Conservation (phyloP, 2,329 filamentous ascomycete genomes). For the Tolypocladium pustulatum region DNA sequence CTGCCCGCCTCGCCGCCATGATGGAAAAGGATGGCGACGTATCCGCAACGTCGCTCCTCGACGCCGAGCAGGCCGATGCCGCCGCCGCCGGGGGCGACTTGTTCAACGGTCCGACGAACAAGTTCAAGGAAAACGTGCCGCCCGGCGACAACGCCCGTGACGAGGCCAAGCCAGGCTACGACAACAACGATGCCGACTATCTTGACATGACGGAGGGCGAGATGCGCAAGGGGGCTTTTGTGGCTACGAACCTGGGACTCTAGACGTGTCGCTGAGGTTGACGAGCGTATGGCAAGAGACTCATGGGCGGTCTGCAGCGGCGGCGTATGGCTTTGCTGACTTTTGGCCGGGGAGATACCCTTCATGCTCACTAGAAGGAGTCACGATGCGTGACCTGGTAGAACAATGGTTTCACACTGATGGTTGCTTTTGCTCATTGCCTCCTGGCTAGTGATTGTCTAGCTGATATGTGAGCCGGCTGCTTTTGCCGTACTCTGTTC, state of each 20-base stretch:
- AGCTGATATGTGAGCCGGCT: too few species aligned
- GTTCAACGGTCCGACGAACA: not conserved
- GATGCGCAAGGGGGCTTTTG: not conserved
- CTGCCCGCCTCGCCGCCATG: constrained; percentile 41
- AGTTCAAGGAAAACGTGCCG: not conserved
- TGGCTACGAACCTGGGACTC: not conserved
- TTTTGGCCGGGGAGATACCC: not conserved
- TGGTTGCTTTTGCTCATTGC: not conserved
- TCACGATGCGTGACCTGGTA: not conserved
- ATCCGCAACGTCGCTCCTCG: not conserved
- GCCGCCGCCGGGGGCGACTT: not conserved
- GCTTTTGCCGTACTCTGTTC: too few species aligned
- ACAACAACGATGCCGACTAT: not conserved
- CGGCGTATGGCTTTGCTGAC: not conserved
- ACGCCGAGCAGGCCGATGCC: not conserved
- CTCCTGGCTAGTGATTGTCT: too few species aligned
- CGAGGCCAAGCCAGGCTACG: not conserved
- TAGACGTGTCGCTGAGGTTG: not conserved
- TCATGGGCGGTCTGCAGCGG: not conserved
- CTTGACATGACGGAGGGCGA: constrained; percentile 2
- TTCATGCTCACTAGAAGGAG: not conserved
- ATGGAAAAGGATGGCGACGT: constrained; percentile 30
- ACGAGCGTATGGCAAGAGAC: not conserved
- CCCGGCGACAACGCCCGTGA: not conserved
- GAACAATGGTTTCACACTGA: not conserved